Conservation (phyloP, 345 rosid species). For the Linum trigynum region DNA sequence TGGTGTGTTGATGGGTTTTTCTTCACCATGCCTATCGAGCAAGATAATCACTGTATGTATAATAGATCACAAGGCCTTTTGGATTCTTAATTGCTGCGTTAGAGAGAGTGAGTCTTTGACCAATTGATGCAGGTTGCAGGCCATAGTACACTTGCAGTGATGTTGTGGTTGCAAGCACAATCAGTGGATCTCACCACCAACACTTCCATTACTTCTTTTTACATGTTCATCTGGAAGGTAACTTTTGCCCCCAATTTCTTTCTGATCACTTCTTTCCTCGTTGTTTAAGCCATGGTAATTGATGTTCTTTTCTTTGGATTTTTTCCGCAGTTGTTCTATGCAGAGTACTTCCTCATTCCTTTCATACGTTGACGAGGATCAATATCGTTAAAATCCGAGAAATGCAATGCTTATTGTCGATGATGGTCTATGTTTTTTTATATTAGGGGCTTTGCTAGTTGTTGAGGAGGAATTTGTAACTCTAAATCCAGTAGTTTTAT, state of each 20-base stretch:
- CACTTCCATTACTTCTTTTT: slow-evolving; percentile 19
- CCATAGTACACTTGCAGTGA: slow-evolving; percentile 16
- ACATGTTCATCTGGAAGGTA: slow-evolving; percentile 35
- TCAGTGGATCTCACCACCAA: slow-evolving; percentile 19
- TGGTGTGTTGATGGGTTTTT: slow-evolving; percentile 20
- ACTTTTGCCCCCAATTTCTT: neutral
- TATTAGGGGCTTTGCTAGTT: no score
- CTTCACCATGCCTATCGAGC: slow-evolving; percentile 12
- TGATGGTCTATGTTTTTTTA: no score
- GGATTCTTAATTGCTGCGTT: no score
- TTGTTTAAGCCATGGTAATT: neutral
- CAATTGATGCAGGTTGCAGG: slow-evolving; percentile 16
- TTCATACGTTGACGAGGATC: slow-evolving; percentile 19
- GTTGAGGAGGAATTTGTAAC: no score
- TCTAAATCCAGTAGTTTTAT: no score
- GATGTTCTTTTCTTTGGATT: neutral
- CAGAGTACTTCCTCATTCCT: slow-evolving; percentile 26
- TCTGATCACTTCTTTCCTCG: neutral
- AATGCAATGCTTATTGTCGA: no score
- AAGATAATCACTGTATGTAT: slow-evolving; percentile 20
- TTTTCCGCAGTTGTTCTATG: slow-evolving; percentile 22
- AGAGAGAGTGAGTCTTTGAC: no score
- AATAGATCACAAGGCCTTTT: no score
- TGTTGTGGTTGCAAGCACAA: slow-evolving; percentile 22
- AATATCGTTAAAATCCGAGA: neutral